Base-by-base conservation (phyloP, 2,329 filamentous ascomycete genomes). In the Ascochyta fabae region DNA sequence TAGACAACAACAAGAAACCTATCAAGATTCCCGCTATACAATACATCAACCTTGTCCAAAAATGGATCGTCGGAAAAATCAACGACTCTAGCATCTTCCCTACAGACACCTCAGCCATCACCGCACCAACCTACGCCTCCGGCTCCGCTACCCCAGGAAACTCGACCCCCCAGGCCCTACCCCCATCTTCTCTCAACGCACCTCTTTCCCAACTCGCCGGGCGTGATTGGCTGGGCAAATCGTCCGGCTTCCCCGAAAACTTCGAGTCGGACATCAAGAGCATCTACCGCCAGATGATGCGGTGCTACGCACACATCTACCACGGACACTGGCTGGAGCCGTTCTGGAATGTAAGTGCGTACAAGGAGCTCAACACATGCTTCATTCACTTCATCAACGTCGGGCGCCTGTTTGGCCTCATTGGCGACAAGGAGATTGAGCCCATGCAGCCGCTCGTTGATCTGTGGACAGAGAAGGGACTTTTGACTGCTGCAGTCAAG, bases 51-150 rank as follows among this genome's bases (percentile, higher is more conserved):
- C 86, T 96, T 24, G 96, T 98, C 75, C 93, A 97, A 79, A 91
- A 94, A 71, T 98, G 94, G 93, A 96, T 98, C 73, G 90, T 91
- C 27, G 92, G 92, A 78, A 98, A 98, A 80, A 92, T 96, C 62
- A 91, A 95, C 68, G 93, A 98, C 74, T 87, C 87, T 45, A 84
- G 85, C 72, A 91, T 96, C 78, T 97, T 98, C 79, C 94, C 94
- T 6, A 96, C 92, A 38, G 92, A 95, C 67, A 86, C 88, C 6
- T 85, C 88, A 35, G 85, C 85, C 39, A 83, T 89, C 64, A 81
- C 86, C 40, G 84, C 87, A 40, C 79, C 83, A 15, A 81, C 82
- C 43, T 86, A 83, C 60, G 77, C 82, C 15, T 80, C 83, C 26
- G 81, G 81, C 50, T 83, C 86, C 56, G 74, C 81, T 35, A 79